Conservation (phyloP, 1,284 basidiomycete species). For the Irpex lacteus region DNA sequence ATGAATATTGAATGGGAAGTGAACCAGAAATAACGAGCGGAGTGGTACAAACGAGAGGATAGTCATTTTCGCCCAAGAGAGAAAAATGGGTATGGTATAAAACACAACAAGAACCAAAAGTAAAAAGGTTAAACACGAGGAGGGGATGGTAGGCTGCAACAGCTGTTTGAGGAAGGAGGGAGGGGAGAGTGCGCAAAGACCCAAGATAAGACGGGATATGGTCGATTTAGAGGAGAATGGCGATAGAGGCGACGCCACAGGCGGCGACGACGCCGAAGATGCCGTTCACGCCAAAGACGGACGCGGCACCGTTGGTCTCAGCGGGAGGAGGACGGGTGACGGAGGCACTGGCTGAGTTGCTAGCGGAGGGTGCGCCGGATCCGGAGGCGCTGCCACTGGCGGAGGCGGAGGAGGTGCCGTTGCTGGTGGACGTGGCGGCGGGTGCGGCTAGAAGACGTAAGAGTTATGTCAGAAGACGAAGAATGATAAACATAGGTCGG, state of each 20-base stretch:
- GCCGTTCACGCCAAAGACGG: constrained; percentile 13
- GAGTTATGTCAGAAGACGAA: not conserved
- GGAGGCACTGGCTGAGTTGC: constrained; percentile 11
- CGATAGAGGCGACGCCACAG: constrained; percentile 25
- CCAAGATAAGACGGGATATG: not conserved
- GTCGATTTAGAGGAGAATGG: constrained; percentile 21
- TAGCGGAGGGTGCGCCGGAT: constrained; percentile 8
- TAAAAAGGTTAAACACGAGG: not conserved
- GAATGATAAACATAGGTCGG: too few species aligned
- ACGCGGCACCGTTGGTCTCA: constrained; percentile 13
- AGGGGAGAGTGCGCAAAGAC: not conserved
- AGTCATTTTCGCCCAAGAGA: not conserved
- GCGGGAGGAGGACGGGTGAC: not conserved
- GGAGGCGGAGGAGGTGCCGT: constrained; percentile 4
- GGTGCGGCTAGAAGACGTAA: constrained; percentile 13
- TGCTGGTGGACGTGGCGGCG: constrained; percentile 12
- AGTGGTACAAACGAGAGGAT: not conserved
- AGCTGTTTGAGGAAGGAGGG: not conserved
- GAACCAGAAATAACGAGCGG: not conserved
- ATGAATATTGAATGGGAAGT: constrained; percentile 7
- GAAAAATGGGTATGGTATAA: not conserved
- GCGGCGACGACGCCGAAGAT: constrained; percentile 23
- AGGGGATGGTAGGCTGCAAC: not conserved
- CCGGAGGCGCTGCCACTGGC: constrained; percentile 9
- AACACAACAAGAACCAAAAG: not conserved